phyloP scores from a whole-genome alignment of 2,329 filamentous ascomycete species.

The Drechslerella stenobrocha region DNA sequence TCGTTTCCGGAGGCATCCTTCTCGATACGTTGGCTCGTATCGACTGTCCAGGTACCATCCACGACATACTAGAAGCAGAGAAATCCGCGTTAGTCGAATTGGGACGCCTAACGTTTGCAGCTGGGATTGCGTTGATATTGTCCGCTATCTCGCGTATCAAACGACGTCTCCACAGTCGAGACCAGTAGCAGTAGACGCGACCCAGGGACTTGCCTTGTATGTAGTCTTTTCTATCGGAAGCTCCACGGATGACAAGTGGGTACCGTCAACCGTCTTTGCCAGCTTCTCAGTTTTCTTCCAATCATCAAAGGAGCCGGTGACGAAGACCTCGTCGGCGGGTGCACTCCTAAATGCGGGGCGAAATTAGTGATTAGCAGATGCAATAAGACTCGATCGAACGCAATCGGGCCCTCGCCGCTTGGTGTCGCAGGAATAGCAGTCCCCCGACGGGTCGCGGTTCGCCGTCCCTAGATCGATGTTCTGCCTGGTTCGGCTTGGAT shows the following conservation, averaged over 20 bases:
- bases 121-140: conserved; percentile 18
- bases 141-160: conserved; percentile 25
- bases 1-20: conserved; percentile 79
- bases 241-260: conserved; percentile 72
- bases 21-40: conserved; percentile 78
- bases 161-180: not conserved
- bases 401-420: not conserved
- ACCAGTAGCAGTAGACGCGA: not conserved
- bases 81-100: conserved; percentile 29
- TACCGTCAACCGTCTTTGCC: conserved; percentile 68
- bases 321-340: conserved; percentile 81
- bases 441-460: not conserved
- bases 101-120: not conserved
- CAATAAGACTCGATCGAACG: not conserved
- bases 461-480: not conserved
- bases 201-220: conserved; percentile 77
- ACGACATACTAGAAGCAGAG: conserved; percentile 76
- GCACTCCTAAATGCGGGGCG: conserved; percentile 68
- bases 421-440: not conserved
- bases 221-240: conserved; percentile 72
- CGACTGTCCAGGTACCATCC: conserved; percentile 85
- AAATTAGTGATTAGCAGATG: conserved; percentile 7
- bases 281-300: conserved; percentile 87
- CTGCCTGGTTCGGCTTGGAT: not conserved
- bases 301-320: conserved; percentile 93